A percentile compares a stretch with the other conserved stretches of the same genome.
phyloP scores from a whole-genome alignment of 2,329 filamentous ascomycete species.

The Pyricularia sp. region DNA sequence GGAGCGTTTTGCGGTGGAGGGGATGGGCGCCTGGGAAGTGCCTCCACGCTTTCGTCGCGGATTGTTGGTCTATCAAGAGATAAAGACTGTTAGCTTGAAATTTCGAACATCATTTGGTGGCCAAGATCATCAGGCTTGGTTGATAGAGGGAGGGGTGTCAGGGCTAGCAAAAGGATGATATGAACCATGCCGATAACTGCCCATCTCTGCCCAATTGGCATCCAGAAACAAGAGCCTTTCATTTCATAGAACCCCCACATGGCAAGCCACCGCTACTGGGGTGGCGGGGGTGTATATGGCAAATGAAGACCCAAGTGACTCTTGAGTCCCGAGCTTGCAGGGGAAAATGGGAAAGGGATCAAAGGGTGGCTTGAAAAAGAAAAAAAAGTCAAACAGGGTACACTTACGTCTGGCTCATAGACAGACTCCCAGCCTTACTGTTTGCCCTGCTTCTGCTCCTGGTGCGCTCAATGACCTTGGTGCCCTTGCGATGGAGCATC shows the following conservation, averaged over 20 bases:
- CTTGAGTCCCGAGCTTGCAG: background rate
- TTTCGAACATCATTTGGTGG: background rate
- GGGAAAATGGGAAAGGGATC: background rate
- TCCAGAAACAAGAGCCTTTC: background rate
- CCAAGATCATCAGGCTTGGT: background rate
- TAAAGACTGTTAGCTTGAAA: background rate
- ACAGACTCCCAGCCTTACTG: constrained; percentile 2
- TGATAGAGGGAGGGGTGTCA: background rate
- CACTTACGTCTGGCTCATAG: constrained; percentile 6
- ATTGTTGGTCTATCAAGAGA: constrained; percentile 2
- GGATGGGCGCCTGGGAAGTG: background rate
- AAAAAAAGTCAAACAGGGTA: background rate
- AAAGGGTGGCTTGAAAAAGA: background rate
- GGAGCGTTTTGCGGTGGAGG: background rate
- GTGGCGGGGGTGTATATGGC: background rate
- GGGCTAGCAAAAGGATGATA: background rate
- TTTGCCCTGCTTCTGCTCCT: constrained; percentile 1
- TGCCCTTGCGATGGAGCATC: constrained; percentile 23
- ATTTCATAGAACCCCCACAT: background rate
- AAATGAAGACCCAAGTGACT: background rate
- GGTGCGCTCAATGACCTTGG: constrained; percentile 21
- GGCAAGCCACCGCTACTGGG: background rate
- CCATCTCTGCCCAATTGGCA: background rate
- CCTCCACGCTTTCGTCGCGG: background rate
- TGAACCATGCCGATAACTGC: background rate